Conservation (phyloP, 495 filamentous ascomycete species). For the Chaetomium cochliodes region DNA sequence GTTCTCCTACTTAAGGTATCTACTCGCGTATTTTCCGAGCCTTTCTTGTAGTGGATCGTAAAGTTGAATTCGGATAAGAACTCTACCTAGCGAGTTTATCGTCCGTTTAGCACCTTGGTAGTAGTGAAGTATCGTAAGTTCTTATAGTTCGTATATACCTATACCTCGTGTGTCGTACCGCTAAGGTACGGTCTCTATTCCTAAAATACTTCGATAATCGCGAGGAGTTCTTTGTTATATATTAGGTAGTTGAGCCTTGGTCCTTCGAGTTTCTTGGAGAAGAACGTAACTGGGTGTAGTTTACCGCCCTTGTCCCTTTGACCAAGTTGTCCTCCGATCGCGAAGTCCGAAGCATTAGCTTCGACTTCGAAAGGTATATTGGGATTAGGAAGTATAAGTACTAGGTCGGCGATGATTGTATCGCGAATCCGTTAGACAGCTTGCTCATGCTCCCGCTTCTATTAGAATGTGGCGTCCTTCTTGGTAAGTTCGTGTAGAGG, state of each 20-base stretch:
- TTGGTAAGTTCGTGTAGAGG: slow-evolving; percentile 2
- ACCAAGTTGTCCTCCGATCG: slow-evolving; percentile 15
- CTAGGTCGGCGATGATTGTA: too few species aligned
- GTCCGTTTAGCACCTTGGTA: slow-evolving; percentile 28
- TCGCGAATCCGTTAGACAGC: background rate
- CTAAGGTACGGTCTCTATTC: slow-evolving; percentile 11
- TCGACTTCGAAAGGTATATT: slow-evolving; percentile 11
- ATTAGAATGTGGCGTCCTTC: slow-evolving; percentile 1
- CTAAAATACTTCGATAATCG: slow-evolving; percentile 14
- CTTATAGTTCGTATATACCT: slow-evolving; percentile 18
- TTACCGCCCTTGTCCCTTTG: slow-evolving; percentile 7
- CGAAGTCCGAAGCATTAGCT: slow-evolving; percentile 15
- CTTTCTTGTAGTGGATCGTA: slow-evolving; percentile 27
- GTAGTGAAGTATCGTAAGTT: slow-evolving; percentile 28
- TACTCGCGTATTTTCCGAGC: slow-evolving; percentile 15
- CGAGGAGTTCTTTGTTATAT: slow-evolving; percentile 14
- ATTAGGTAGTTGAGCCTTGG: slow-evolving; percentile 11
- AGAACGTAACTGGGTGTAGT: slow-evolving; percentile 16
- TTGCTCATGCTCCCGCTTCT: background rate
- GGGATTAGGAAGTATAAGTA: slow-evolving; percentile 8
- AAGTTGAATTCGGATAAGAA: slow-evolving; percentile 37
- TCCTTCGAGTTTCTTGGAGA: slow-evolving; percentile 14
- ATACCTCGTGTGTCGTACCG: slow-evolving; percentile 1
- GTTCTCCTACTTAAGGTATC: slow-evolving; percentile 16
- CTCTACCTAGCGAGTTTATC: slow-evolving; percentile 28